Conservation (phyloP, 805 yeast species). For the Metschnikowia arizonensis region DNA sequence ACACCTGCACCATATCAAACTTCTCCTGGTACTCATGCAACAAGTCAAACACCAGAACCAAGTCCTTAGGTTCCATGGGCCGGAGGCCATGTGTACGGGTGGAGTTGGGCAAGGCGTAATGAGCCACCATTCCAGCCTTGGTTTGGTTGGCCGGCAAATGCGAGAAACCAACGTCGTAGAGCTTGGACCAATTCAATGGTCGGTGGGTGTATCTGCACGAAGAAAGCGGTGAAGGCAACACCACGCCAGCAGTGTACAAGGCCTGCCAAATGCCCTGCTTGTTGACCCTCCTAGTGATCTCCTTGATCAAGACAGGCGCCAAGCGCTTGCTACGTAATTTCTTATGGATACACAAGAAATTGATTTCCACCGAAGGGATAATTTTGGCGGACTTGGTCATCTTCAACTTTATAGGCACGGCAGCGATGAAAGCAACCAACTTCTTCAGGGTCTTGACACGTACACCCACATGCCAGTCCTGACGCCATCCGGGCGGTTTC, state of each 20-base stretch:
- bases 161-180: slow-evolving; percentile 87
- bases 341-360: slow-evolving; percentile 91
- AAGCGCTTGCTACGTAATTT: slow-evolving; percentile 88
- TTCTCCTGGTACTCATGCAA: slow-evolving; percentile 60
- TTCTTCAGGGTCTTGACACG: slow-evolving; percentile 73
- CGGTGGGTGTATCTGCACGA: slow-evolving; percentile 90
- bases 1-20: slow-evolving; percentile 70
- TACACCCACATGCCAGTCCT: slow-evolving; percentile 92
- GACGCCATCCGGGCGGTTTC: slow-evolving; percentile 87
- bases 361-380: slow-evolving; percentile 77
- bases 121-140: slow-evolving; percentile 59
- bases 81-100: slow-evolving; percentile 55
- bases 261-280: slow-evolving; percentile 90
- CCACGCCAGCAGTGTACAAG: slow-evolving; percentile 86
- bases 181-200: slow-evolving; percentile 86
- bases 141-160: slow-evolving; percentile 71
- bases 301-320: slow-evolving; percentile 91
- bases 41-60: slow-evolving; percentile 58
- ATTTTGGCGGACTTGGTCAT: slow-evolving; percentile 48
- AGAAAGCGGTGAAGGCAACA: slow-evolving; percentile 88
- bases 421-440: slow-evolving; percentile 88
- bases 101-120: slow-evolving; percentile 51
- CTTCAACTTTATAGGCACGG: slow-evolving; percentile 70
- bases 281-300: slow-evolving; percentile 90
- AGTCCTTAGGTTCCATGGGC: slow-evolving; percentile 53